These are phyloP conservation scores for Leccinum subrobustum DNA, from an alignment of 1,284 basidiomycete genomes.

Conservation along the genomic window DNA sequence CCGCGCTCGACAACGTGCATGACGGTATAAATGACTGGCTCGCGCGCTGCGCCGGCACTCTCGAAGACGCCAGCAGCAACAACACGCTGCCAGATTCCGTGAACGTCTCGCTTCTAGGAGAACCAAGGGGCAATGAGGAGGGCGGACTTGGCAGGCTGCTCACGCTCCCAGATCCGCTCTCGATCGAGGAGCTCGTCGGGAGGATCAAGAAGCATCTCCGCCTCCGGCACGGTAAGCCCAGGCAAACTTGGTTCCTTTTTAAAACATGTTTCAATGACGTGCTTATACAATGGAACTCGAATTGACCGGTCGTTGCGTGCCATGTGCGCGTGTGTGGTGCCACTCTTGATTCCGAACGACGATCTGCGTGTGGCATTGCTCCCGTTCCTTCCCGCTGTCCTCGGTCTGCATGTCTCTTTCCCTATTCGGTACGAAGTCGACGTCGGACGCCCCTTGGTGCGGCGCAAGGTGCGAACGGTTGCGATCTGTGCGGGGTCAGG, in stretches of 20 bases:
- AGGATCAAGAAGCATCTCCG: constrained; percentile 71
- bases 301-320: not conserved
- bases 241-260: constrained; percentile 16
- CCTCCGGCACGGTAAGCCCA: constrained; percentile 55
- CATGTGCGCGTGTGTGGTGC: not conserved
- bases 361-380: constrained; percentile 16
- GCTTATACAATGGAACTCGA: not conserved
- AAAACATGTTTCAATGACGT: constrained; percentile 16
- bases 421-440: constrained; percentile 55
- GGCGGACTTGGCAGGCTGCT: constrained; percentile 74
- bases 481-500: constrained; percentile 89
- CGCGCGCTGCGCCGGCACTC: constrained; percentile 43
- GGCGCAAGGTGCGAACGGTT: constrained; percentile 48
- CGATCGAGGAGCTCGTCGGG: constrained; percentile 57
- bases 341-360: constrained; percentile 11
- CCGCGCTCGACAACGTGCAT: constrained; percentile 76
- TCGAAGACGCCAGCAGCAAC: constrained; percentile 13
- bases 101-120: constrained; percentile 38
- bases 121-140: constrained; percentile 40
- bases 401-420: constrained; percentile 8
- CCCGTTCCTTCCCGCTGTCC: not conserved
- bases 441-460: constrained; percentile 56
- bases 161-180: constrained; percentile 52
- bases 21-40: constrained; percentile 90
- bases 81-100: constrained; percentile 13